Evolutionary conservation across 1,139 yeast species (phyloP).

Genomic region (Geotrichum carabidarum): DNA sequence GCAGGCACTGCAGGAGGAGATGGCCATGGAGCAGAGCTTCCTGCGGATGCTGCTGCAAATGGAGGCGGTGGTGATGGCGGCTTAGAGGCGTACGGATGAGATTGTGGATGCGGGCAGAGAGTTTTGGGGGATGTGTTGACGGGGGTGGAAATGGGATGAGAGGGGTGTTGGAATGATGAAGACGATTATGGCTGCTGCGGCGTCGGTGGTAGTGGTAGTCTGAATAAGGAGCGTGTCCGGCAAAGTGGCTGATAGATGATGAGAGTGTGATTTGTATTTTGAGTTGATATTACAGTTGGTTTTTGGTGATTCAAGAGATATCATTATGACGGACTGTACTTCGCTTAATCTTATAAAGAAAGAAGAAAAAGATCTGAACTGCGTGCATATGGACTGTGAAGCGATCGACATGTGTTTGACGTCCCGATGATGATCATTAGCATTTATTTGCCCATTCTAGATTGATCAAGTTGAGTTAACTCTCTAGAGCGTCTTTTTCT

Average conservation of each 20-base stretch:
- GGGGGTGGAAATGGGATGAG: no score
- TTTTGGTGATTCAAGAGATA: conserved; percentile 85
- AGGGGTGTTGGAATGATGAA: conserved; percentile 28
- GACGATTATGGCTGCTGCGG: no score
- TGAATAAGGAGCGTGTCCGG: background rate
- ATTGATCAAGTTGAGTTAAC: conserved; percentile 4
- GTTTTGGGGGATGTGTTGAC: conserved; percentile 78
- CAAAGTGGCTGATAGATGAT: conserved; percentile 86
- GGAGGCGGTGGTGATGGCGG: conserved; percentile 79
- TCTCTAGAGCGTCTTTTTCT: background rate
- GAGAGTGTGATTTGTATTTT: conserved; percentile 76
- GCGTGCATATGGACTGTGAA: conserved; percentile 89
- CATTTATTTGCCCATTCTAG: conserved; percentile 37
- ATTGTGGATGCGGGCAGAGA: conserved; percentile 93
- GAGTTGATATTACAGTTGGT: conserved; percentile 80
- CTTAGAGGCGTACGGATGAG: conserved; percentile 93
- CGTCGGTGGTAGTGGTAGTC: background rate
- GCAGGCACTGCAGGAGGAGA: conserved; percentile 79
- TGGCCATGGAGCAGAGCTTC: conserved; percentile 92
- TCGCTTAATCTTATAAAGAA: conserved; percentile 53
- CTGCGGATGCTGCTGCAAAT: conserved; percentile 84
- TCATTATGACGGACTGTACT: conserved; percentile 80
- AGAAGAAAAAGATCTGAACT: conserved; percentile 49
- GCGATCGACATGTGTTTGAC: conserved; percentile 80
- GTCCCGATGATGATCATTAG: conserved; percentile 95